A percentile compares a stretch with the other conserved stretches of the same genome.
Evolutionary conservation across 2,329 filamentous ascomycete genomes (phyloP).

Genomic region (Aspergillus flavus): DNA sequence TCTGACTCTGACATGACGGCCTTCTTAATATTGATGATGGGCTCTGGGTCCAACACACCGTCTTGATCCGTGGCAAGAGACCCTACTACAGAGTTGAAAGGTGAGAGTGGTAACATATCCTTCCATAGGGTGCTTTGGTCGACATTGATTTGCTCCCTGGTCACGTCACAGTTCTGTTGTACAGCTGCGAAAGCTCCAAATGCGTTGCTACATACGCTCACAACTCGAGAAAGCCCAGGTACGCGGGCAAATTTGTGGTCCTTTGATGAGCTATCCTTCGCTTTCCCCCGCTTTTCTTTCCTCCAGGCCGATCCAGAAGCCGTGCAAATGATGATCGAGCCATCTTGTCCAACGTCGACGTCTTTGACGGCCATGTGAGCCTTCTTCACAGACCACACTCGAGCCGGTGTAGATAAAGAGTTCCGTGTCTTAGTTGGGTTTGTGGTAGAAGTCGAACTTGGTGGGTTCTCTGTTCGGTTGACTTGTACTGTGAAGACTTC

Average conservation of each 20-base stretch:
- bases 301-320: constrained; percentile 92
- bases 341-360: constrained; percentile 86
- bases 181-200: constrained; percentile 90
- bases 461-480: constrained; percentile 65
- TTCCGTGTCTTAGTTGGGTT: constrained; percentile 89
- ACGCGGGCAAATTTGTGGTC: constrained; percentile 96
- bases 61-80: constrained; percentile 42
- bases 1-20: constrained; percentile 48
- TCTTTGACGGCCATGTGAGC: constrained; percentile 81
- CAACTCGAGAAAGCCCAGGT: constrained; percentile 81
- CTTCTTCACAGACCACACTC: constrained; percentile 88
- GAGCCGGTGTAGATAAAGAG: constrained; percentile 74
- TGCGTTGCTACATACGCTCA: constrained; percentile 80
- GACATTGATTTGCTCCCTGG: constrained; percentile 70
- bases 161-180: constrained; percentile 80
- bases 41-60: constrained; percentile 29
- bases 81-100: constrained; percentile 64
- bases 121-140: constrained; percentile 71
- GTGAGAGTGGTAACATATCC: constrained; percentile 70
- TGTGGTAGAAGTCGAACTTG: constrained; percentile 73
- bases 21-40: constrained; percentile 38
- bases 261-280: constrained; percentile 74
- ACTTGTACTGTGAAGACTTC: constrained; percentile 86
- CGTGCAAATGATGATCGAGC: constrained; percentile 91
- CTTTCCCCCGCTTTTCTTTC: constrained; percentile 78